Percentiles rank a stretch among this genome's conserved stretches.
These are phyloP conservation scores for Gleditsia sinensis DNA, from an alignment of 306 rosid species.

Conservation along the genomic window DNA sequence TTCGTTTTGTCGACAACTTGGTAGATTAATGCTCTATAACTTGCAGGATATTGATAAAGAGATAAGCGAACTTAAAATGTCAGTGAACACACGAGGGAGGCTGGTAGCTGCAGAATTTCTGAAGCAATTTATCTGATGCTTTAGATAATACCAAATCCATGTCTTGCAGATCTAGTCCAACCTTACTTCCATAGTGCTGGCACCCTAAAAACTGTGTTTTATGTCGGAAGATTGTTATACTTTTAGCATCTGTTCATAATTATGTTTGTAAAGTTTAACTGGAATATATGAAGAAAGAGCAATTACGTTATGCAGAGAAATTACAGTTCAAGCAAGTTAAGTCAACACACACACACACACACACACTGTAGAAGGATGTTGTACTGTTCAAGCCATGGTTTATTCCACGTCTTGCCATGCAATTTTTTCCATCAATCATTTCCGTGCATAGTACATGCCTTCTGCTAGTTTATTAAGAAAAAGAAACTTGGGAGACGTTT, in stretches of 20 bases:
- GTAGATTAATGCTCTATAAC: constrained; percentile 6
- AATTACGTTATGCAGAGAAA: not conserved
- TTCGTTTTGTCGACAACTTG: not conserved
- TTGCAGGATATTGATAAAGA: constrained; percentile 94
- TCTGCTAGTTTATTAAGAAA: too few species aligned
- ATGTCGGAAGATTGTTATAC: constrained; percentile 13
- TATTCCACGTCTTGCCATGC: too few species aligned
- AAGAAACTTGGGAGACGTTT: too few species aligned
- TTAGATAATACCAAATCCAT: constrained; percentile 26
- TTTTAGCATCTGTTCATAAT: constrained; percentile 1
- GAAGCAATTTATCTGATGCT: constrained; percentile 80
- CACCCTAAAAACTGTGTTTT: constrained; percentile 1
- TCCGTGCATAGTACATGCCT: too few species aligned
- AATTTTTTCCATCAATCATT: too few species aligned
- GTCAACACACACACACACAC: too few species aligned
- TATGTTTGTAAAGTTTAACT: constrained; percentile 27
- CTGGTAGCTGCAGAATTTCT: constrained; percentile 95
- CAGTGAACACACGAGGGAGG: constrained; percentile 95
- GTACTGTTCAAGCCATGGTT: too few species aligned
- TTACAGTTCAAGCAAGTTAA: not conserved
- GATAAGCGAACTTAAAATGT: constrained; percentile 94
- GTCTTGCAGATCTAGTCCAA: constrained; percentile 31
- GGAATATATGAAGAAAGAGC: constrained; percentile 25
- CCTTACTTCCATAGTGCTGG: constrained; percentile 17
- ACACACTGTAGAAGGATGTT: too few species aligned